Conservation (phyloP, 1,284 basidiomycete genomes). For the Irpex rosettiformis region DNA sequence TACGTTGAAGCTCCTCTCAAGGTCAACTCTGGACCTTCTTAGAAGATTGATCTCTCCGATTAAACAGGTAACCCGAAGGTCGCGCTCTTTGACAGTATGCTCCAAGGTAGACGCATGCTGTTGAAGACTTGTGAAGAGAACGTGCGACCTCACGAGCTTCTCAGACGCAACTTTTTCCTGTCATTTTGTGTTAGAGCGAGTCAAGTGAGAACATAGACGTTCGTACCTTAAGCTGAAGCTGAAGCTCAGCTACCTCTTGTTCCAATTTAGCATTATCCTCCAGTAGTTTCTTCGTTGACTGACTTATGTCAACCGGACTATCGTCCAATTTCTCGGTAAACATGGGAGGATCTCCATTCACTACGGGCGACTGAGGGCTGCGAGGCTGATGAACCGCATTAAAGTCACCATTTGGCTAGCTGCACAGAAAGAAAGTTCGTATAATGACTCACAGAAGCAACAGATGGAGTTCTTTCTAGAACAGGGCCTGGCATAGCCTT, state of each 20-base stretch:
- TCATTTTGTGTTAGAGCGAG: slow-evolving; percentile 9
- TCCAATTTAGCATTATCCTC: slow-evolving; percentile 39
- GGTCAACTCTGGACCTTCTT: slow-evolving; percentile 26
- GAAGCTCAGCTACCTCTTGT: slow-evolving; percentile 36
- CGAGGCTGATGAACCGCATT: neutral
- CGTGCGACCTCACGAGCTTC: slow-evolving; percentile 42
- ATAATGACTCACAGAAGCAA: neutral
- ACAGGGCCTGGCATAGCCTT: neutral
- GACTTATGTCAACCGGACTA: slow-evolving; percentile 38
- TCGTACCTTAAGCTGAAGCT: slow-evolving; percentile 39
- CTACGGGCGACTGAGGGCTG: slow-evolving; percentile 1
- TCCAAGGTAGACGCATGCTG: slow-evolving; percentile 43
- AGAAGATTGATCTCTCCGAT: neutral
- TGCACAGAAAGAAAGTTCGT: too few relatives aligned
- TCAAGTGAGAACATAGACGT: neutral
- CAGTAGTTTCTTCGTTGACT: slow-evolving; percentile 43
- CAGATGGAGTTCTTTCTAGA: neutral
- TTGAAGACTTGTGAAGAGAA: slow-evolving; percentile 46
- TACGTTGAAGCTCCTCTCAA: slow-evolving; percentile 46
- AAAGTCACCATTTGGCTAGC: too few relatives aligned
- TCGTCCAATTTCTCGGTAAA: slow-evolving; percentile 28
- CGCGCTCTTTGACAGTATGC: slow-evolving; percentile 21
- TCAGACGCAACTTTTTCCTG: slow-evolving; percentile 45
- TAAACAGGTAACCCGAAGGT: neutral
- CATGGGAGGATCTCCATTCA: slow-evolving; percentile 18